A percentile compares a stretch with the other conserved stretches of the same genome.
phyloP scores from a whole-genome alignment of 148 eudicot genomes.

The Chenopodium album region DNA sequence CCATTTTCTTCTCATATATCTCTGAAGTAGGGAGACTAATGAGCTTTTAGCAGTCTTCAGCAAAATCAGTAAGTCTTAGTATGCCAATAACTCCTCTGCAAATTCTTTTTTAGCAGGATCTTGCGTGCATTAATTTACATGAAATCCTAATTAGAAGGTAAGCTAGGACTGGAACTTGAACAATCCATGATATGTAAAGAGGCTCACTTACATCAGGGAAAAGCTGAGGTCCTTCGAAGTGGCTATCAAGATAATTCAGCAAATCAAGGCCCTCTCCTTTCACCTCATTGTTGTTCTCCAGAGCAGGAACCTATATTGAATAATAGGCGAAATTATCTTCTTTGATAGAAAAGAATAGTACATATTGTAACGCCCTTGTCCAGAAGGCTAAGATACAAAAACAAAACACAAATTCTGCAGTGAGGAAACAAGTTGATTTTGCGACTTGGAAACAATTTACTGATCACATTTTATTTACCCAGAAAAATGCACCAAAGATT shows the following conservation, averaged over 20 bases:
- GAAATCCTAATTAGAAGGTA: not conserved
- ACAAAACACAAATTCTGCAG: not conserved
- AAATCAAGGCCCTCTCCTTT: constrained; percentile 47
- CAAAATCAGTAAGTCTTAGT: not conserved
- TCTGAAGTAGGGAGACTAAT: no score
- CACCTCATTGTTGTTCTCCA: constrained; percentile 40
- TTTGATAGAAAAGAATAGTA: not conserved
- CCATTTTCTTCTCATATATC: no score
- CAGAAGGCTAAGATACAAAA: not conserved
- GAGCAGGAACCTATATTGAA: constrained; percentile 39
- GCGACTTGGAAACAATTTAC: not conserved
- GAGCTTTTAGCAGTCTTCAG: no score
- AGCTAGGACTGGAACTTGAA: not conserved
- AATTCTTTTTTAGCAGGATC: constrained; percentile 65
- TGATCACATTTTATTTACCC: not conserved
- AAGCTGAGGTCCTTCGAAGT: constrained; percentile 46
- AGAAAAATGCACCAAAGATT: no score
- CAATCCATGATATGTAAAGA: not conserved
- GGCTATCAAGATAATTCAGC: constrained; percentile 35
- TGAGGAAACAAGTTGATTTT: not conserved
- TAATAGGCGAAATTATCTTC: not conserved
- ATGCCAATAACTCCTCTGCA: constrained; percentile 68
- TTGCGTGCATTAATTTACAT: constrained; percentile 19
- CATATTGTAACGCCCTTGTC: not conserved
- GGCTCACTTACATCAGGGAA: constrained; percentile 35